Evolutionary conservation across 441 rosid genomes (phyloP).

Genomic region (Croton setiger): DNA sequence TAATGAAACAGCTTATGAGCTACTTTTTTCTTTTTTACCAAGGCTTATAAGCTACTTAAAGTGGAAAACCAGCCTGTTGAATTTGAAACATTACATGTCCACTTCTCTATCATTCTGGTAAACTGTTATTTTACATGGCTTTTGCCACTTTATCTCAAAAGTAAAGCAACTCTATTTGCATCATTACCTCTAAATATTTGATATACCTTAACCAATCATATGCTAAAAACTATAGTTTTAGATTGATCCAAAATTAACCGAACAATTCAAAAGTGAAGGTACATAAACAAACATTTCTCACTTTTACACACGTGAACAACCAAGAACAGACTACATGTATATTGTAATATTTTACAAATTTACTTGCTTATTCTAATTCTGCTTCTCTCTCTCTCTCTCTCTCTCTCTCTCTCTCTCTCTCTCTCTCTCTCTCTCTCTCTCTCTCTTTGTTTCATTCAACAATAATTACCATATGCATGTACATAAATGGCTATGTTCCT

Average conservation of each 20-base stretch:
- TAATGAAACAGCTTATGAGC: background rate
- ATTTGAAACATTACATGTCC: background rate
- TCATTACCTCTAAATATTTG: background rate
- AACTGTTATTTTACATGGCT: background rate
- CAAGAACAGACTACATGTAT: background rate
- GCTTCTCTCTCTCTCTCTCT: constrained; percentile 7
- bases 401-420: too few species aligned
- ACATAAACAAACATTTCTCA: constrained; percentile 10
- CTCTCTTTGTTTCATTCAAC: constrained; percentile 28
- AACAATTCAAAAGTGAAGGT: constrained; percentile 7
- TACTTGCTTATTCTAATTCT: constrained; percentile 26
- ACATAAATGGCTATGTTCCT: constrained; percentile 13
- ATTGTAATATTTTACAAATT: constrained; percentile 19
- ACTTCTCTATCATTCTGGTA: background rate
- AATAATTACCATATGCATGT: constrained; percentile 26
- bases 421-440: too few species aligned
- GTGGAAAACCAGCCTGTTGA: background rate
- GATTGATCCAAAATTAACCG: background rate
- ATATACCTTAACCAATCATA: background rate
- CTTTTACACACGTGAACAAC: constrained; percentile 23
- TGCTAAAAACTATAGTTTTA: background rate
- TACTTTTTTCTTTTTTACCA: background rate
- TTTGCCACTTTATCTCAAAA: background rate
- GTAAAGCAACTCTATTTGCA: background rate
- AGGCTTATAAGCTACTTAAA: background rate